Base-by-base conservation (phyloP, 1,139 yeast genomes). In the Protomyces pachydermus region DNA sequence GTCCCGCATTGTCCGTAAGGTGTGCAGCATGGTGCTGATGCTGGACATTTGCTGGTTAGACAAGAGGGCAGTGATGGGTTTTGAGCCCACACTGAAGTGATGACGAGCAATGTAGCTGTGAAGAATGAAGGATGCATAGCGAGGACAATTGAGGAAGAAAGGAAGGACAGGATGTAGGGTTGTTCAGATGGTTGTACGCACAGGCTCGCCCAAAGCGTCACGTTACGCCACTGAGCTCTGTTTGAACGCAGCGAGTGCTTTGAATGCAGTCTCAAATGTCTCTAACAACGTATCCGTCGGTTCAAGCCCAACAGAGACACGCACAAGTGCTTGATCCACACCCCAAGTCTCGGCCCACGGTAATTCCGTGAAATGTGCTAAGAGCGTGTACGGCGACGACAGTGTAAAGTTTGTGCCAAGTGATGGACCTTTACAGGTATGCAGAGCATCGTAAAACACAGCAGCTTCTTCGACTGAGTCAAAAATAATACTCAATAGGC, bases 321-420 rank as follows among this genome's bases (percentile, higher is more conserved):
- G 81, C 56, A 93, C 84, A 70, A 93, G 78, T 71, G 87, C 82
- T 68, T 86, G 78, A 72, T 89, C 96, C 35, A 93, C 91, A 2
- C 96, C 97, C 85, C 89, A 91, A 70, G 85, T 79, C 65, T 82
- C 88, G 0, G 93, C 86, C 74, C 87, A 91, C 67, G 89, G 95
- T 66, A 91, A 77, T 73, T 91, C 98, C 58, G 79, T 81, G 73
- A 85, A 91, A 74, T 93, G 97, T 0, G 97, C 97, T 67, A 93
- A 80, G 56, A 93, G 82, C 2, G 97, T 83, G 75, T 93, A 93
- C 8, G 98, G 98, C 72, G 96, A 90, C 3, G 90, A 91, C 71
- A 91, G 79, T 0, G 98, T 90, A 77, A 91, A 90, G 74, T 90
- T 93, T 0, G 98, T 91, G 3, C 98, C 98, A 70, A 93, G 80